Percentiles rank a stretch among this genome's conserved stretches.
These are phyloP conservation scores for Neofusicoccum sp. DNA, from an alignment of 2,329 filamentous ascomycete genomes.

Conservation along the genomic window DNA sequence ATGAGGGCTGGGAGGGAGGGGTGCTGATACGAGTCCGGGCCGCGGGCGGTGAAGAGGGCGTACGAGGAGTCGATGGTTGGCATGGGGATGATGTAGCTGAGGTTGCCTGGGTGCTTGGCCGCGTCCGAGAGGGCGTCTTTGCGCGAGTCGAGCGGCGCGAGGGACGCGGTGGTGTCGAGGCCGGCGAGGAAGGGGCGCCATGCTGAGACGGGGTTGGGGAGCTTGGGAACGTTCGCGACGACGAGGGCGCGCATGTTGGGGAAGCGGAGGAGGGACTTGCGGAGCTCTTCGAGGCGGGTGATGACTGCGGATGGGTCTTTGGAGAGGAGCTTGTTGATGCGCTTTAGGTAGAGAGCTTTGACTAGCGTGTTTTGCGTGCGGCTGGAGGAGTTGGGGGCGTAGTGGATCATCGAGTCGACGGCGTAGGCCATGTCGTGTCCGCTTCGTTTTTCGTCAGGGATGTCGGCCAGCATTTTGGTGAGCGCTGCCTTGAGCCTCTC, in stretches of 20 bases:
- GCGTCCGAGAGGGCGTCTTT: conserved; percentile 73
- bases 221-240: conserved; percentile 75
- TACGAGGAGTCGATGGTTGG: conserved; percentile 91
- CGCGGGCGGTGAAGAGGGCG: conserved; percentile 72
- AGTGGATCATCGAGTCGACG: conserved; percentile 76
- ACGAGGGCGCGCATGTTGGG: conserved; percentile 86
- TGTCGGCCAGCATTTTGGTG: conserved; percentile 83
- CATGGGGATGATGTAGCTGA: conserved; percentile 84
- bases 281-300: conserved; percentile 74
- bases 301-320: conserved; percentile 76
- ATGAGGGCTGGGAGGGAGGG: conserved; percentile 80
- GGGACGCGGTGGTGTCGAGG: conserved; percentile 55
- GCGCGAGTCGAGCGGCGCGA: conserved; percentile 72
- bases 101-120: conserved; percentile 73
- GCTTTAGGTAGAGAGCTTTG: conserved; percentile 83
- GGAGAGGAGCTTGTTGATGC: conserved; percentile 78
- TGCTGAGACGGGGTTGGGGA: conserved; percentile 73
- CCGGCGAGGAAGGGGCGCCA: conserved; percentile 69
- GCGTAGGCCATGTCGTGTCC: conserved; percentile 68
- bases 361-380: conserved; percentile 82
- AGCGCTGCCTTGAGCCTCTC: conserved; percentile 62
- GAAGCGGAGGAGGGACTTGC: conserved; percentile 75
- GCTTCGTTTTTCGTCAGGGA: conserved; percentile 88
- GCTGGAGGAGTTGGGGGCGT: conserved; percentile 72
- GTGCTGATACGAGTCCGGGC: conserved; percentile 74